These are phyloP conservation scores for Cicer arietinum DNA, from an alignment of 306 rosid genomes.

Conservation along the genomic window DNA sequence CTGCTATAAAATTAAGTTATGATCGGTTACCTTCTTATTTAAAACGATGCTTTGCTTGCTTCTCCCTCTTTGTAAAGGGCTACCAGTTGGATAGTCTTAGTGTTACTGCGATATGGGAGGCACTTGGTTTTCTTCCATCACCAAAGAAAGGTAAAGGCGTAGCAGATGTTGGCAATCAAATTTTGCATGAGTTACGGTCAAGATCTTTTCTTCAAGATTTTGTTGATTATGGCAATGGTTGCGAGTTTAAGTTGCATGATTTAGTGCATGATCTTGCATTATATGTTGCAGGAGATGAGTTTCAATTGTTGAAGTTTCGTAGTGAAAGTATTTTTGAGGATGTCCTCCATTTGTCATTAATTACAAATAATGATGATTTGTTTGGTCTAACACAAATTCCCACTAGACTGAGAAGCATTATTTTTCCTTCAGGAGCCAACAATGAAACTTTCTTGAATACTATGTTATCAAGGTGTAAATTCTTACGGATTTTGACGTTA, in stretches of 20 bases:
- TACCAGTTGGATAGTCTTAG: neutral
- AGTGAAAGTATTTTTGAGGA: neutral
- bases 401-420: neutral
- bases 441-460: constrained; percentile 9
- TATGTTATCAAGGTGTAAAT: neutral
- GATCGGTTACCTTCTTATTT: constrained; percentile 46
- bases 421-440: neutral
- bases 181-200: neutral
- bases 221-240: neutral
- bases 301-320: neutral
- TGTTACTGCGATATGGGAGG: constrained; percentile 33
- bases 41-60: constrained; percentile 48
- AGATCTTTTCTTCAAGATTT: constrained; percentile 32
- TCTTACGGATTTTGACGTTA: neutral
- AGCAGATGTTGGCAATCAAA: constrained; percentile 33
- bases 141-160: neutral
- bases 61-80: constrained; percentile 34
- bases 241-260: neutral
- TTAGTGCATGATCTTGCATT: constrained; percentile 28
- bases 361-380: neutral
- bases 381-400: neutral
- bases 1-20: constrained; percentile 46
- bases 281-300: neutral
- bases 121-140: constrained; percentile 39
- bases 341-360: neutral